Evolutionary conservation across 148 eudicot genomes (phyloP).

Genomic region (Camellia japonica): DNA sequence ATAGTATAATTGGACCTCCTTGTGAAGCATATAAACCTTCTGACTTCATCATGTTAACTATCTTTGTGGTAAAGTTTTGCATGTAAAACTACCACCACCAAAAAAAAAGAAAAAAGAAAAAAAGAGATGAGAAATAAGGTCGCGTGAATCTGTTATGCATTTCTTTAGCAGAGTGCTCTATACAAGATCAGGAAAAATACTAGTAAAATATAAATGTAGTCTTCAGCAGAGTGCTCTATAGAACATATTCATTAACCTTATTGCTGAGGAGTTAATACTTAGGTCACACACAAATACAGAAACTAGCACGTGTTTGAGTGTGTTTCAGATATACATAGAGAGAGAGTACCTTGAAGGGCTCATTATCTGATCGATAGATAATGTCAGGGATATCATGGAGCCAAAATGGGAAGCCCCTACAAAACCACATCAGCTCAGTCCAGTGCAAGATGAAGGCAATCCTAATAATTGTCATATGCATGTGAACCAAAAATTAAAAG

Average conservation of each 20-base stretch:
- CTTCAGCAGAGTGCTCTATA: no score
- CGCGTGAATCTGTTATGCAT: no score
- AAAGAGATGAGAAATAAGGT: no score
- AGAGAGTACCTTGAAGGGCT: conserved; percentile 44
- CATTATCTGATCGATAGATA: conserved; percentile 45
- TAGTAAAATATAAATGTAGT: no score
- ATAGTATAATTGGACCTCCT: conserved; percentile 61
- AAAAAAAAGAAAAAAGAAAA: background rate
- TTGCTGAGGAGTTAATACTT: background rate
- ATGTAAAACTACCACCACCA: conserved; percentile 35
- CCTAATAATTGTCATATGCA: background rate
- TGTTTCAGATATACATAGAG: background rate
- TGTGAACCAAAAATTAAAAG: background rate
- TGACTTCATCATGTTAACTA: conserved; percentile 49
- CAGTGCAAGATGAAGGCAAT: background rate
- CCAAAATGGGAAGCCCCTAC: conserved; percentile 62
- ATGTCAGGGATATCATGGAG: conserved; percentile 49
- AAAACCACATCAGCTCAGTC: conserved; percentile 7
- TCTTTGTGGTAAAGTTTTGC: conserved; percentile 45
- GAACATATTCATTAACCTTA: background rate
- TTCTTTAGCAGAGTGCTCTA: no score
- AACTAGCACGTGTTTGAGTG: background rate
- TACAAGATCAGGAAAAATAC: no score
- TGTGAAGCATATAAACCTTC: conserved; percentile 54
- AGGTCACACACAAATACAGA: background rate